Evolutionary conservation across 495 filamentous ascomycete species (phyloP), one percentile per base, ranked within the genome.

Genomic region (Aspergillus bertholletiae): DNA sequence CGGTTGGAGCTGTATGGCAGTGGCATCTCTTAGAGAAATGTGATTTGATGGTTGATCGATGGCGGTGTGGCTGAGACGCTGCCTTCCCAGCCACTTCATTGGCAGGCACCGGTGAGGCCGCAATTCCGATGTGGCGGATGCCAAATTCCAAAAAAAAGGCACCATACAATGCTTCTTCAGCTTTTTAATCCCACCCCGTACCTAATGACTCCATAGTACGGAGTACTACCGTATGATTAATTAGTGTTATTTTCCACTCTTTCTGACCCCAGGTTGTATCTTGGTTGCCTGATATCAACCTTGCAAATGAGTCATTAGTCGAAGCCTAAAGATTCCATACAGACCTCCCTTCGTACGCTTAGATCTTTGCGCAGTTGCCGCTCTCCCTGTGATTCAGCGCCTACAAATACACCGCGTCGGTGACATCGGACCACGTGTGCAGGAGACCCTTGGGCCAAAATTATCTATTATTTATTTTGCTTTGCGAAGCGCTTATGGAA

Each of bases 221-320:
- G n/a, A n/a, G n/a, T n/a, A n/a, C n/a, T n/a, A n/a, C n/a, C n/a
- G n/a, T n/a, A n/a, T n/a, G n/a, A n/a, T n/a, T n/a, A n/a, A n/a
- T 28, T 43, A 20, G 6, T 26, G 45, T 9, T 32, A n/a, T 37
- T 4, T 23, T 46, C 6, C 43, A 3, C 24, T 22, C 18, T 21
- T 26, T 7, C n/a, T 8, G 13, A 15, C 2, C 49, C 41, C 32
- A 26, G 44, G 32, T 21, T 20, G n/a, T 27, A 32, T 47, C 46
- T 48, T 59, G 51, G 56, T 59, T 59, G 56, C 56, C 56, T 59
- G 55, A 57, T 34, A 39, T 44, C 26, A 20, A 46, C 44, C 43
- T 27, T 18, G n/a, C 34, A 30, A 41, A 53, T 57, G 55, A 57
- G 21, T 57, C 55, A 57, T 44, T 52, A 49, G 48, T 51, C 48